Percentiles rank a stretch among this genome's conserved stretches.
Evolutionary conservation across 164 flowering plant species (phyloP).

Genomic region (Umbilicus rupestris): DNA sequence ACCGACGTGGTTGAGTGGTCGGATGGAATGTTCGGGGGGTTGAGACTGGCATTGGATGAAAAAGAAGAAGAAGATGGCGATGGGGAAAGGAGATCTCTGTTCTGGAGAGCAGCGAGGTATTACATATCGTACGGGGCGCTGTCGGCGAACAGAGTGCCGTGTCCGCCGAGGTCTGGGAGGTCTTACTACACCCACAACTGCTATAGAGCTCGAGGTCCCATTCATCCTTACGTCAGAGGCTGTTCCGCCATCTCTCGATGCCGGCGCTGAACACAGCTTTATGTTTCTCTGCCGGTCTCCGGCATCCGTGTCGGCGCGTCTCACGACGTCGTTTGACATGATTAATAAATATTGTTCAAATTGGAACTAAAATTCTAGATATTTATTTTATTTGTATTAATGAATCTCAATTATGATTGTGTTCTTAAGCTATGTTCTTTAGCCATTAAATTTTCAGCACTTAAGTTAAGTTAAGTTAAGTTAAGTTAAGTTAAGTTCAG

Average conservation of each 20-base stretch:
- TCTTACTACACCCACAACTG: constrained; percentile 78
- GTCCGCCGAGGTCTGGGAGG: constrained; percentile 77
- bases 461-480: too few species aligned
- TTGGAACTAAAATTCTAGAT: too few species aligned
- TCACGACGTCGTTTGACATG: too few species aligned
- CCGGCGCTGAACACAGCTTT: constrained; percentile 20
- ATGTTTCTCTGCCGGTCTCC: too few species aligned
- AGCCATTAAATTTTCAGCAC: too few species aligned
- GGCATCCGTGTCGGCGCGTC: too few species aligned
- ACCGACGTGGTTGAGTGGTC: constrained; percentile 29
- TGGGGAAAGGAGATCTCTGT: constrained; percentile 39
- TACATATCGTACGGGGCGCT: constrained; percentile 80
- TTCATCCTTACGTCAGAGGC: constrained; percentile 57
- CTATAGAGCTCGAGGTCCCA: constrained; percentile 40
- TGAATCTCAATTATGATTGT: too few species aligned
- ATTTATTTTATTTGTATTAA: too few species aligned
- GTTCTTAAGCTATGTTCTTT: too few species aligned
- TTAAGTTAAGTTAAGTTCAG: too few species aligned
- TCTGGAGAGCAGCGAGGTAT: constrained; percentile 34
- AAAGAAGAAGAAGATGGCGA: constrained; percentile 13
- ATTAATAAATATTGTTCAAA: too few species aligned
- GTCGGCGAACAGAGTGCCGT: constrained; percentile 64
- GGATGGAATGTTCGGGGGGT: constrained; percentile 6
- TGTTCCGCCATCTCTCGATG: constrained; percentile 66
- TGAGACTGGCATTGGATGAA: background rate